Base-by-base conservation (phyloP, 2,329 filamentous ascomycete genomes). In the Trichoderma simmonsii region DNA sequence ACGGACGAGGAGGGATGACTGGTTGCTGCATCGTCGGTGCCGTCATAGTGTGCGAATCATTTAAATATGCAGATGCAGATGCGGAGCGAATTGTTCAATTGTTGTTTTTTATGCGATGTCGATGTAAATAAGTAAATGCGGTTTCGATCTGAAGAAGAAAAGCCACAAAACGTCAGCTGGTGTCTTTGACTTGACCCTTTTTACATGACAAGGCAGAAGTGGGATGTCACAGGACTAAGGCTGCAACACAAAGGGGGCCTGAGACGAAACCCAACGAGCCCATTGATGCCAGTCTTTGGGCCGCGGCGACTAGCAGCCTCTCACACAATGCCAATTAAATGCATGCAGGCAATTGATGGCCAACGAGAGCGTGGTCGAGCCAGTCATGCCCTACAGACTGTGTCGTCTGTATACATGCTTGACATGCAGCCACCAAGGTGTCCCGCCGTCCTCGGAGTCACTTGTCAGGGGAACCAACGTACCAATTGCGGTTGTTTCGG, bases 1-100 rank as follows among this genome's bases (percentile, higher is more conserved):
- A 81, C 11, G 88, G 89, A 74, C 89, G 86, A 76, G 88, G 87
- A 62, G 89, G 89, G 72, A 90, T 83, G 70, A 78, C 77, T n/a
- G 89, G 88, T 69, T 81, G 77, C 75, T 85, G 84, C 81, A 85
- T 85, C 66, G 84, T 82, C 73, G 86, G 80, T 76, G 86, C 80
- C 75, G 87, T 85, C 85, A 88, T 89, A 74, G 72, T 78, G 12
- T 32, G 54, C 11, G 21, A 36, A 62, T 70, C 67, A 70, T 70
- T 59, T 70, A 70, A 70, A 54, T 28, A 36, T 28, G 39, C 15
- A 36, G 26, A 14, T 28, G 24, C 14, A 36, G 32, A 69, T 24
- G 36, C 28, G 36, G 59, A 51, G 15, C 39, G 34, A 34, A 54
- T 9, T 43, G 28, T 26, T 15, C 6, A 26, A 48, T 30, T 67